Evolutionary conservation across 352 stramenopile genomes (phyloP), one percentile per base, ranked within the genome.

Genomic region (Globisporangium ultimum): DNA sequence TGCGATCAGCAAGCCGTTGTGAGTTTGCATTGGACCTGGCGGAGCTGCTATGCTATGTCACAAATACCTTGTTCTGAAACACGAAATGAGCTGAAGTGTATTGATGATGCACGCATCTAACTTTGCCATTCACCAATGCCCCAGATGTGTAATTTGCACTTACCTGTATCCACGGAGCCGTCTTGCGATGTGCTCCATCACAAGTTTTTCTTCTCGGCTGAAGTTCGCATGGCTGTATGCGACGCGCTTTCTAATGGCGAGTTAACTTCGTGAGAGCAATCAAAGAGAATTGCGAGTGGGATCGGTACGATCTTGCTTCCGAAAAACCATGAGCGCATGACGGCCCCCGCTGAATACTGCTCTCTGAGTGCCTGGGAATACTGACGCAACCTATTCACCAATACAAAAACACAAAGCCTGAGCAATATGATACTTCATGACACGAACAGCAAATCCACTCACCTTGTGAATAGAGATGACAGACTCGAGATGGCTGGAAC

Each of bases 251-350:
- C 8, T 43, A 8, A 17, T 17, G 14, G 38, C 38, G 14, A 43
- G 38, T 43, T 10, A 3, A 8, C 38, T 13, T 43, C 24, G 24
- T 43, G 11, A 1, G 38, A 17, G 38, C 11, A n/a, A 10, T 60
- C 59, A 45, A 66, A 66, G 43, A 66, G 47, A 15, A 66, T 48
- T 34, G 52, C n/a, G 22, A 66, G 47, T 34, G 59, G 28, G 40
- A 66, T 56, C 22, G 53, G 46, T 24, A 52, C 42, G 24, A 66
- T 55, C 42, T 38, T 45, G 36, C 45, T 66, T 14, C 53, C 59
- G 28, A 66, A 59, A 32, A 66, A 53, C 51, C 59, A 60, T 17
- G 59, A 60, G 45, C 53, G 52, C 45, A 45, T 13, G 18, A 66
- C 45, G 8, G 45, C 52, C 12, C 47, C 28, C 17, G 60, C 22